Evolutionary conservation across 495 filamentous ascomycete species (phyloP), one percentile per base, ranked within the genome.

Genomic region (Daldinia vernicosa): DNA sequence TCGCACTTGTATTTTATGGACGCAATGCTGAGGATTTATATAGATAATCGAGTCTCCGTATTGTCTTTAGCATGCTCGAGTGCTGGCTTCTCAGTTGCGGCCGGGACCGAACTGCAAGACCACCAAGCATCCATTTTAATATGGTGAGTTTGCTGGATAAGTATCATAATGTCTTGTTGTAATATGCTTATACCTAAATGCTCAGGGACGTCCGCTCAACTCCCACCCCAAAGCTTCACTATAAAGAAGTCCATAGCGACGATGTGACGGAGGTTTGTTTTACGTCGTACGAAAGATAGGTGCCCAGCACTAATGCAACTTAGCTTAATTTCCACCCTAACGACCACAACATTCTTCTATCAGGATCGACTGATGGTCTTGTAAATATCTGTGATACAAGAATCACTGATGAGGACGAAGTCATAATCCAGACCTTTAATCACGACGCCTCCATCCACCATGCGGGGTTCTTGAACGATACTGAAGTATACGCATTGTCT

Each of bases 341-440:
- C 39, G 79, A 80, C 33, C 84, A 87, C 35, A 81, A 86, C 57
- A 82, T 91, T 32, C 84, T 98, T 14, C 84, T 97, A 19, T 94
- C 93, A 32, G 93, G 93, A 66, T 94, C 92, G 58, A 97, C 93
- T n/a, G 95, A 99, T 82, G 92, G 92, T 14, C 87, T 98, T 0
- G 85, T 98, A 60, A 97, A 94, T 74, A 81, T 97, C 53, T 96
- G 91, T 80, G 89, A 98, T 76, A 90, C 87, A 14, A 84, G 81
- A 19, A 86, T 93, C 39, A 75, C 86, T 26, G 93, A 94, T 73
- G 93, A 96, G 75, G 93, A 98, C 75, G 93, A 97, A 22, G 91
- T 94, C 0, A 81, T 97, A 6, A 81, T 91, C 37, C 92, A 94
- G 75, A 91, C 95, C 12, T 89, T 97, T 79, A 98, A 99, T 81